Evolutionary conservation across 768 basidiomycete genomes (phyloP).

Genomic region (Hirschioporus abietinus): DNA sequence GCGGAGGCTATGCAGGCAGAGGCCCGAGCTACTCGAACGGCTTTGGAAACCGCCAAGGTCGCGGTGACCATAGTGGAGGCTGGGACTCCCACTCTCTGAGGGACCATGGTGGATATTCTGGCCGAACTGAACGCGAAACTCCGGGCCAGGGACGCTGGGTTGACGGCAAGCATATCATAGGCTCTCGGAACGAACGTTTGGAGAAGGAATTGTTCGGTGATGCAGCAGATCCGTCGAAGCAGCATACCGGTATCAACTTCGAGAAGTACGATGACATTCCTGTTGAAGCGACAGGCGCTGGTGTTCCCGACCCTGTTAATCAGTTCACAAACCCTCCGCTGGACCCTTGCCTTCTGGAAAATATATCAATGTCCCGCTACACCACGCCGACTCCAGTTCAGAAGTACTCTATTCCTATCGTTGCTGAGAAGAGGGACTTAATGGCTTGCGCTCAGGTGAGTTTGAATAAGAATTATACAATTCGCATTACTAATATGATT

Average conservation of each 20-base stretch:
- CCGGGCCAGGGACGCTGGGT: slow-evolving; percentile 78
- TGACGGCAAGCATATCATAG: slow-evolving; percentile 84
- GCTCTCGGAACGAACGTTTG: slow-evolving; percentile 75
- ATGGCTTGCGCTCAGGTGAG: slow-evolving; percentile 92
- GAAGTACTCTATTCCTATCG: slow-evolving; percentile 99
- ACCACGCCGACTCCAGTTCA: slow-evolving; percentile 96
- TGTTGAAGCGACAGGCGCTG: slow-evolving; percentile 94
- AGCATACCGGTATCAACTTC: slow-evolving; percentile 98
- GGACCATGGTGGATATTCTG: neutral
- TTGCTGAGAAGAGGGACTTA: slow-evolving; percentile 81
- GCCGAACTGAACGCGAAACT: slow-evolving; percentile 33
- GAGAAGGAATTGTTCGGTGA: slow-evolving; percentile 98
- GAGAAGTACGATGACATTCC: slow-evolving; percentile 99
- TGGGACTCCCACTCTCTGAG: slow-evolving; percentile 27
- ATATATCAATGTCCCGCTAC: slow-evolving; percentile 91
- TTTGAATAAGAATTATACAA: slow-evolving; percentile 6
- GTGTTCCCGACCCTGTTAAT: slow-evolving; percentile 91
- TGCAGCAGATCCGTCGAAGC: slow-evolving; percentile 73
- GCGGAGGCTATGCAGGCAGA: slow-evolving; percentile 35
- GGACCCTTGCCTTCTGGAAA: slow-evolving; percentile 91
- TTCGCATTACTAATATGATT: slow-evolving; percentile 12
- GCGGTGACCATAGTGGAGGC: slow-evolving; percentile 35
- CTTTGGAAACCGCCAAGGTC: slow-evolving; percentile 30
- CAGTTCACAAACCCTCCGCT: slow-evolving; percentile 86
- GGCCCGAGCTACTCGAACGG: slow-evolving; percentile 37